These are phyloP conservation scores for Ophiocordyceps australis DNA, from an alignment of 2,329 filamentous ascomycete species.

Conservation along the genomic window DNA sequence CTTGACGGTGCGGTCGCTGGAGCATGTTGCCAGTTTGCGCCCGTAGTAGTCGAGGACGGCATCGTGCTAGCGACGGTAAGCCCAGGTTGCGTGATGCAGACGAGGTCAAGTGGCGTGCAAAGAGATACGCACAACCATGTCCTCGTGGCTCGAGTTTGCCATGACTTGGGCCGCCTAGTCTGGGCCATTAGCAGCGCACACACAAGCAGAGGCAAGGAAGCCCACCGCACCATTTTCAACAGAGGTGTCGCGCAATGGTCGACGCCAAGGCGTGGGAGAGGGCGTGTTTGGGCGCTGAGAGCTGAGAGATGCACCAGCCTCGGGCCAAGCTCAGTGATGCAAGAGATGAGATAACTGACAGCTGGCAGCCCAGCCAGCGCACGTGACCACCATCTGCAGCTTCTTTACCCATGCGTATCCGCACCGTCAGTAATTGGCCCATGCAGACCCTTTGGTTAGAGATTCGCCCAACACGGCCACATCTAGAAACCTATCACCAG, in stretches of 20 bases:
- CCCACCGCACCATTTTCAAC: slow-evolving; percentile 4
- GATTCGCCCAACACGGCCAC: too few relatives aligned
- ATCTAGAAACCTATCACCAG: too few relatives aligned
- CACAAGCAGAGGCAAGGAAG: too few relatives aligned
- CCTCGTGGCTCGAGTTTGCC: slow-evolving; percentile 54
- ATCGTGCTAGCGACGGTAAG: slow-evolving; percentile 50
- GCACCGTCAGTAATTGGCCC: too few relatives aligned
- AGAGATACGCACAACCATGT: slow-evolving; percentile 80
- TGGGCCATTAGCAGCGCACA: slow-evolving; percentile 10
- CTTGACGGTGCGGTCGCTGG: slow-evolving; percentile 96
- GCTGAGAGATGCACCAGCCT: too few relatives aligned
- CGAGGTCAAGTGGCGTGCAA: slow-evolving; percentile 2
- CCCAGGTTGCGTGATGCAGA: slow-evolving; percentile 5
- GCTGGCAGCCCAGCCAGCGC: too few relatives aligned
- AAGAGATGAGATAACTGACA: too few relatives aligned
- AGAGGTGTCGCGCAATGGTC: neutral
- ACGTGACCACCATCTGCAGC: too few relatives aligned
- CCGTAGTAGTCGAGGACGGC: slow-evolving; percentile 98
- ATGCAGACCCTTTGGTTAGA: too few relatives aligned
- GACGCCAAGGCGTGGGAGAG: neutral
- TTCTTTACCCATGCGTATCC: too few relatives aligned
- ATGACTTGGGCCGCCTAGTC: slow-evolving; percentile 23
- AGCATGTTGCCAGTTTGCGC: slow-evolving; percentile 87
- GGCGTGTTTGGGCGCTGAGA: too few relatives aligned
- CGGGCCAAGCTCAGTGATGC: too few relatives aligned